phyloP scores from a whole-genome alignment of 306 rosid species.

The Boehmeria nivea region DNA sequence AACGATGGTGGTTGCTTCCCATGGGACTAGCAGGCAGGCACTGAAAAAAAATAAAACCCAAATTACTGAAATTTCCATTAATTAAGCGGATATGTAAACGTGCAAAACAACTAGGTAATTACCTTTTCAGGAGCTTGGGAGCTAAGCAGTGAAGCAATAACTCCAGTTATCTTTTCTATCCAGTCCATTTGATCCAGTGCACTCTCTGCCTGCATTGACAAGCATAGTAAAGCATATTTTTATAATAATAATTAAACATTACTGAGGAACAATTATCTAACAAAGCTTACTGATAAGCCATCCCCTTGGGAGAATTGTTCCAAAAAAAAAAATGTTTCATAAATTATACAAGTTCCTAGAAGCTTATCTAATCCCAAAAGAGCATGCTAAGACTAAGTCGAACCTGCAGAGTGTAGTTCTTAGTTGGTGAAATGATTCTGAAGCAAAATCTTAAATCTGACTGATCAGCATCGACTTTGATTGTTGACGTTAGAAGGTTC shows the following conservation, averaged over 20 bases:
- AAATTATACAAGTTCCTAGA: neutral
- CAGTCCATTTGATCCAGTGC: constrained; percentile 99
- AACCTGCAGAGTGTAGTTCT: constrained; percentile 98
- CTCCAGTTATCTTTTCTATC: constrained; percentile 99
- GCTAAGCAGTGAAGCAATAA: constrained; percentile 94
- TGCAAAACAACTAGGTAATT: constrained; percentile 25
- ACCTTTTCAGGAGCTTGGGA: constrained; percentile 98
- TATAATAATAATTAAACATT: no score
- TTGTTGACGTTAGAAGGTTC: constrained; percentile 95
- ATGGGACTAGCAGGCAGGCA: constrained; percentile 82
- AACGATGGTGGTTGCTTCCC: constrained; percentile 88
- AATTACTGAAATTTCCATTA: constrained; percentile 23
- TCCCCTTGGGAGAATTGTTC: constrained; percentile 10
- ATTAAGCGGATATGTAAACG: constrained; percentile 15
- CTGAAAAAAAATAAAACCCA: constrained; percentile 41
- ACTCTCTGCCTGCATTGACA: constrained; percentile 99
- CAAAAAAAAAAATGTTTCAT: neutral
- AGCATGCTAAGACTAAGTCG: constrained; percentile 23
- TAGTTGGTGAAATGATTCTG: constrained; percentile 97
- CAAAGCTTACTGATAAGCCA: constrained; percentile 14
- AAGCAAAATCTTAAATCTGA: constrained; percentile 97
- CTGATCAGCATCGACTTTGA: constrained; percentile 99
- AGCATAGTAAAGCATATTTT: constrained; percentile 43
- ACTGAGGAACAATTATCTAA: constrained; percentile 24
- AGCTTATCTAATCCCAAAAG: constrained; percentile 9